Evolutionary conservation across 768 basidiomycete genomes (phyloP), one percentile per base, ranked within the genome.

Genomic region (Collybia mongolica): DNA sequence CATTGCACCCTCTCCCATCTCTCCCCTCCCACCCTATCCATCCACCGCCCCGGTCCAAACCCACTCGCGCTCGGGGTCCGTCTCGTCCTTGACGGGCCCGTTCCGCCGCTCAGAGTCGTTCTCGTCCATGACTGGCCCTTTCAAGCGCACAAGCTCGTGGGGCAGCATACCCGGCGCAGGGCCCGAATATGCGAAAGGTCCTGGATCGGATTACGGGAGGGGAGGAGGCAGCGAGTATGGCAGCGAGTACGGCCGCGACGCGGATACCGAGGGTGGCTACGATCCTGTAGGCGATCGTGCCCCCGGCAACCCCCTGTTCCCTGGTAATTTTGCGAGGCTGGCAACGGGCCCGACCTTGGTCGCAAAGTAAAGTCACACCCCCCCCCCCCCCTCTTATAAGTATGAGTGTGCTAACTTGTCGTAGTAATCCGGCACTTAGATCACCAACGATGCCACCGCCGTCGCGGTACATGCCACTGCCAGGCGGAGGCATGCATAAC

Each of bases 271-370:
- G 24, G 24, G 24, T 26, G 24, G 24, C 4, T 26, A 26, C 58
- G 71, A 81, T 60, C 66, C 74, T 2, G 68, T 79, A n/a, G 79
- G 76, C 7, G 88, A 90, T 55, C 76, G 89, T 5, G 74, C 72
- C 1, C 83, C 86, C 1, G 91, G 89, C 0, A 80, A 84, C 55
- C 91, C 90, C 12, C 69, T 93, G 6, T 95, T 95, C 71, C 88
- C 89, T 2, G 86, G 81, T 56, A 89, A 81, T 61, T 95, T 93
- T 66, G 81, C 88, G 26, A 77, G 79, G 48, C 65, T 93, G 54
- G 78, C 80, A 20, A 57, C 77, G 29, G 80, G 79, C 28, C 89
- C 90, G 18, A 90, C 86, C 19, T 67, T 91, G 58, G 65, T 69
- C 12, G 79, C 78, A 15, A 81, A 68, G 72, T 70, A 49, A 53